Conservation (phyloP, 164 flowering plant species). For the Cinnamomum chago region DNA sequence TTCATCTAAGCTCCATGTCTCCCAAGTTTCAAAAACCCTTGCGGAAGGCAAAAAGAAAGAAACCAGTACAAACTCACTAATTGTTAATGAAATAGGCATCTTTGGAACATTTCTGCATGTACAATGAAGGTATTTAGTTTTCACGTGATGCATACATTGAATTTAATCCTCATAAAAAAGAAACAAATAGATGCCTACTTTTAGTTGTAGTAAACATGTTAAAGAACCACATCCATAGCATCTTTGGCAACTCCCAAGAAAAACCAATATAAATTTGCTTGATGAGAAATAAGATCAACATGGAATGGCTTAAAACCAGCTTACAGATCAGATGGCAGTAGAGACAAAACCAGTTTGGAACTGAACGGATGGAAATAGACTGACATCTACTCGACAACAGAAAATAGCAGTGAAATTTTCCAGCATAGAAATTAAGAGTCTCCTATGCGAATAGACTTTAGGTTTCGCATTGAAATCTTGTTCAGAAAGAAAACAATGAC, state of each 20-base stretch:
- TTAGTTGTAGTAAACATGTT: neutral
- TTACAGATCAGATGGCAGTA: too few species aligned
- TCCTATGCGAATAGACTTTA: too few species aligned
- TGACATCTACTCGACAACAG: too few species aligned
- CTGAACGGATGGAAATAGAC: too few species aligned
- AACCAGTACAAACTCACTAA: neutral
- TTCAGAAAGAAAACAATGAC: too few species aligned
- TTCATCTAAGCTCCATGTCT: neutral
- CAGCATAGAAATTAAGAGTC: too few species aligned
- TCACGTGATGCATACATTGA: neutral
- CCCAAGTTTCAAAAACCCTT: neutral
- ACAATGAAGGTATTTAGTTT: neutral
- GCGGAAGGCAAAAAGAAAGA: neutral
- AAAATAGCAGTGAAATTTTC: too few species aligned
- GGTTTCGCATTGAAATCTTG: too few species aligned
- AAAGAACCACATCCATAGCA: neutral
- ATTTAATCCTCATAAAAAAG: neutral
- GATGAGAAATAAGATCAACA: neutral
- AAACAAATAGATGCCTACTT: neutral
- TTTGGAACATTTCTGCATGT: neutral
- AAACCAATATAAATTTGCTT: neutral
- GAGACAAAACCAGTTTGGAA: too few species aligned
- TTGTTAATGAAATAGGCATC: neutral
- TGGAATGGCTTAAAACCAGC: neutral
- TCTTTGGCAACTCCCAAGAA: neutral